phyloP scores from a whole-genome alignment of 2,329 filamentous ascomycete genomes.

The Metarhizium anisopliae region DNA sequence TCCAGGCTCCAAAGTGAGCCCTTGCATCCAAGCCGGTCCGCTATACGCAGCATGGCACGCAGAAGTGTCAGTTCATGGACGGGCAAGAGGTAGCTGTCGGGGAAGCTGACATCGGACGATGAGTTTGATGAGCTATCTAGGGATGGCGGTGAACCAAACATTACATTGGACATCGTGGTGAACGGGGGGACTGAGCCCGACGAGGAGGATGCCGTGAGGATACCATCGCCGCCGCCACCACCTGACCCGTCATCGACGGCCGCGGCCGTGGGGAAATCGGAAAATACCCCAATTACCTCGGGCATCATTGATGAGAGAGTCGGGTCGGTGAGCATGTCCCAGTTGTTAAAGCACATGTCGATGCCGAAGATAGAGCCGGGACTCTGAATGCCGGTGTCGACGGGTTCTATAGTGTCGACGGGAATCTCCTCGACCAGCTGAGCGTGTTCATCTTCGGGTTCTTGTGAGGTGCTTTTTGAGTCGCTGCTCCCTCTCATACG shows the following conservation, averaged over 20 bases:
- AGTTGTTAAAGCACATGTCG: conserved; percentile 14
- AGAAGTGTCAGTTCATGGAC: conserved; percentile 40
- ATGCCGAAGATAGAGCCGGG: conserved; percentile 12
- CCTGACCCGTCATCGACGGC: background rate
- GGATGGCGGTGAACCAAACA: conserved; percentile 13
- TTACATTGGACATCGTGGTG: conserved; percentile 4
- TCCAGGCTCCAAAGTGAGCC: conserved; percentile 36
- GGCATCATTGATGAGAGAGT: conserved; percentile 12
- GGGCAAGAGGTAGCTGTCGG: conserved; percentile 40
- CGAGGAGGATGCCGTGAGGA: background rate
- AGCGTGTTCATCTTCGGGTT: background rate
- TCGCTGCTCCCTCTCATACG: conserved; percentile 14
- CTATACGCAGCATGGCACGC: conserved; percentile 37
- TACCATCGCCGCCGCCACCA: background rate
- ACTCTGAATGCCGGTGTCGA: background rate
- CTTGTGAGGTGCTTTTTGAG: background rate
- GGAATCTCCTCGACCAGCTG: background rate
- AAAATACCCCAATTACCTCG: conserved; percentile 2
- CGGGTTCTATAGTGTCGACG: too few species aligned
- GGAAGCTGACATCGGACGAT: conserved; percentile 18
- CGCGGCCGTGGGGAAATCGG: conserved; percentile 8
- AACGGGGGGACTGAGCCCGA: background rate
- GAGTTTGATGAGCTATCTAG: conserved; percentile 12
- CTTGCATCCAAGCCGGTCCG: conserved; percentile 33
- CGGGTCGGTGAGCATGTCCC: conserved; percentile 13